Evolutionary conservation across 2,329 filamentous ascomycete species (phyloP), one percentile per base, ranked within the genome.

Genomic region (Fusarium sacchari): DNA sequence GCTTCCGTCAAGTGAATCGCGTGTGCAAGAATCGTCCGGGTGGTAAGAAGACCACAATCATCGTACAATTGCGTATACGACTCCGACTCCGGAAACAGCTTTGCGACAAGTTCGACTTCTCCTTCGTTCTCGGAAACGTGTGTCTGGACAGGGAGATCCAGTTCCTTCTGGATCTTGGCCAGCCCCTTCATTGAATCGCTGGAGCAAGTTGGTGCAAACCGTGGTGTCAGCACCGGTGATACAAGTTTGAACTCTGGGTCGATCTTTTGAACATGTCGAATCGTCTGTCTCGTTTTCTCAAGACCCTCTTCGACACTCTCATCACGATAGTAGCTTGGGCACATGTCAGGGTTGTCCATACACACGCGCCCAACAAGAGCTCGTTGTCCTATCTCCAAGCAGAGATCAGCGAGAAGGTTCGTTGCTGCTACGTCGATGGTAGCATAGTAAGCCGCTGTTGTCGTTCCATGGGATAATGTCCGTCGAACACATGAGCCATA

Each of bases 321-420:
- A 80, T 99, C 96, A 28, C 91, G 88, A 84, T 98, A 98, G 84
- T 92, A 93, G 3, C 88, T 87, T 0, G 95, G 95, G 42, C 90
- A 92, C 9, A 93, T 82, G 2, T 83, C 81, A 0, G 82, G 81
- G 36, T 88, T 88, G 81, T 98, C 94, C 96, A 99, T 98, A 85
- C 95, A 98, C n/a, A 97, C 94, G 44, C 96, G 88, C 37, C 96
- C 96, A 44, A 99, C 89, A 73, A 98, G 93, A 12, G 96, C 96
- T 60, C 96, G 88, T 83, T 99, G 96, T 49, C 96, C 96, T 32
- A 89, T 85, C 1, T 84, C 80, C n/a, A 94, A 86, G 79, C 96
- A 98, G 24, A 98, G 89, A 72, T 94, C 90, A 1, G 95, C 93
- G 11, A 99, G 91, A 13, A 97, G 88, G 80, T 97, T 98, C n/a